Percentiles rank a stretch among this genome's conserved stretches.
phyloP scores from a whole-genome alignment of 2,329 filamentous ascomycete species.

The Fusarium redolens region DNA sequence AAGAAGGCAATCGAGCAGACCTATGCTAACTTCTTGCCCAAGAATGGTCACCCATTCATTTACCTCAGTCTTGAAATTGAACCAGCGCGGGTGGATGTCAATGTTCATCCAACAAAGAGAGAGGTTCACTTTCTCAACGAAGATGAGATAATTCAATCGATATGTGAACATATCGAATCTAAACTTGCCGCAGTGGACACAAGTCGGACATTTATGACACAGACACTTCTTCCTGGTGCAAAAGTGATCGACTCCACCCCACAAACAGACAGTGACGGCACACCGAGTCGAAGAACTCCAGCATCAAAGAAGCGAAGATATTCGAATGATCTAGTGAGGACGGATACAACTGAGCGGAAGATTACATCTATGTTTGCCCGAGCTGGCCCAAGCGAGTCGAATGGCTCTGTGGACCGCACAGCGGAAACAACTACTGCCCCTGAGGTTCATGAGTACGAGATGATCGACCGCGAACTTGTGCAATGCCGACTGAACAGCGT shows the following conservation, averaged over 20 bases:
- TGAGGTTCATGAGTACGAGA: conserved; percentile 76
- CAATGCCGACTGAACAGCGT: conserved; percentile 84
- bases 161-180: conserved; percentile 83
- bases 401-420: conserved; percentile 29
- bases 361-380: conserved; percentile 92
- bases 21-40: conserved; percentile 88
- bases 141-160: conserved; percentile 89
- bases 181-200: conserved; percentile 89
- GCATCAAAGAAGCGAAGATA: conserved; percentile 56
- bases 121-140: conserved; percentile 98
- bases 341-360: conserved; percentile 88
- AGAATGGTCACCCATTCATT: conserved; percentile 92
- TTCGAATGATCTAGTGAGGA: conserved; percentile 85
- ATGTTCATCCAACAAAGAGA: conserved; percentile 95
- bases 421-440: conserved; percentile 52
- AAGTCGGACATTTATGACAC: conserved; percentile 93
- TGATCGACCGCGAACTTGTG: conserved; percentile 74
- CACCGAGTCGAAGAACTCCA: conserved; percentile 49
- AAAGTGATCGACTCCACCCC: conserved; percentile 42
- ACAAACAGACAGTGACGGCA: conserved; percentile 44
- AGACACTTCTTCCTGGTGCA: conserved; percentile 84
- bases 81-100: conserved; percentile 92
- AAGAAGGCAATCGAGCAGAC: conserved; percentile 93
- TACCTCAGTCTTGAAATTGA: conserved; percentile 95
- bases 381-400: conserved; percentile 53